Evolutionary conservation across 2,329 filamentous ascomycete species (phyloP), one percentile per base, ranked within the genome.

Genomic region (Aspergillus texensis): DNA sequence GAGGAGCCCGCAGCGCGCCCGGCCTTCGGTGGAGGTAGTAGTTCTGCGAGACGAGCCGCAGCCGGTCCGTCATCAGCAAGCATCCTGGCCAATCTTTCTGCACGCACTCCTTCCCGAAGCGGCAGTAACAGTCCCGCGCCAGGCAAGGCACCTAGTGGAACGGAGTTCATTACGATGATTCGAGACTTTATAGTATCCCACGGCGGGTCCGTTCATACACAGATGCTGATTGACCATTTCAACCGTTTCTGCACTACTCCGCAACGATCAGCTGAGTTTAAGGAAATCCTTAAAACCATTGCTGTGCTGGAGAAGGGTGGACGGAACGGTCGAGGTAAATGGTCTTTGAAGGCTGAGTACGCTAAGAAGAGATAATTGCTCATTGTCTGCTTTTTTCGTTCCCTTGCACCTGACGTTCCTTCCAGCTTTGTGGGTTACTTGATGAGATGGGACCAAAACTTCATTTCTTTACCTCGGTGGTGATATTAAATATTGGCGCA

Each of bases 191-290:
- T 98, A 67, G 84, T 85, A 52, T 84, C 87, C 28, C 93, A 96
- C 61, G 91, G 91, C 11, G 93, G 93, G 4, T 85, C 87, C 39
- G 92, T 91, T 6, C 89, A 92, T 6, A 94, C 91, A 48, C 93
- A 96, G 80, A 89, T 93, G 83, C 79, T 97, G 52, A 91, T 97
- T 28, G 91, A 96, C 72, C 93, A 97, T 72, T 98, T 97, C 77
- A 92, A 94, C 77, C 87, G 87, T 16, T 91, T 89, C 71, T 96
- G 93, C 74, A 86, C 85, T 26, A 91, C 88, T 50, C 78, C 84
- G 30, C 85, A 87, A 65, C 86, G 91, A 65, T 90, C 89, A 58
- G 86, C 88, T 21, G 90, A 93, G 75, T 98, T 98, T 75, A 94
- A 93, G 78, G 84, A 86, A 70, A 93, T 93, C 70, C 80, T 98